Conservation (phyloP, 257 asterid genomes). For the Solanum tacnaense region DNA sequence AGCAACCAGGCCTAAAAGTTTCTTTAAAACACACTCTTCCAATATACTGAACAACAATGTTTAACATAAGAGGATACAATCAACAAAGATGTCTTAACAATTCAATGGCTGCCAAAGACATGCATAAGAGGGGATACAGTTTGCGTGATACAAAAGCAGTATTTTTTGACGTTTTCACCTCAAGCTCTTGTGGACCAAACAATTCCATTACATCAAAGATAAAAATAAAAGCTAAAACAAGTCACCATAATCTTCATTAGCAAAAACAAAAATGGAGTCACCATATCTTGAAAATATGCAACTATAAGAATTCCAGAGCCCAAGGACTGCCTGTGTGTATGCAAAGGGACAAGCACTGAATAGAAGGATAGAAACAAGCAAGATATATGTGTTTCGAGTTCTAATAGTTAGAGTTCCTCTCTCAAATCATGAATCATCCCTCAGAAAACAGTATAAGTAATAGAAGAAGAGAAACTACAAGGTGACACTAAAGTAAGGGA, state of each 20-base stretch:
- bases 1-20: background rate
- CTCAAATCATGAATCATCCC: background rate
- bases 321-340: background rate
- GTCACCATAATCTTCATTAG: background rate
- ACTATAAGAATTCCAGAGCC: background rate
- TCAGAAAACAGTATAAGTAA: background rate
- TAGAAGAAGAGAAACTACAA: background rate
- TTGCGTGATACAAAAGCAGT: background rate
- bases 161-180: background rate
- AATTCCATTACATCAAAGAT: background rate
- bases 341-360: background rate
- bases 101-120: background rate
- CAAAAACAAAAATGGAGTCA: background rate
- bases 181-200: background rate
- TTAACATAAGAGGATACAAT: background rate
- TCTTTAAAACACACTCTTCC: background rate
- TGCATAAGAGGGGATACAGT: background rate
- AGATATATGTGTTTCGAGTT: background rate
- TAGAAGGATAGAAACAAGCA: background rate
- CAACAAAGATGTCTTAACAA: background rate
- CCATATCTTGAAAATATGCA: background rate
- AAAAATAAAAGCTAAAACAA: background rate
- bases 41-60: background rate
- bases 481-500: background rate
- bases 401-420: background rate